These are phyloP conservation scores for Apiotrichum montevideense DNA, from an alignment of 1,284 basidiomycete genomes.

Conservation along the genomic window DNA sequence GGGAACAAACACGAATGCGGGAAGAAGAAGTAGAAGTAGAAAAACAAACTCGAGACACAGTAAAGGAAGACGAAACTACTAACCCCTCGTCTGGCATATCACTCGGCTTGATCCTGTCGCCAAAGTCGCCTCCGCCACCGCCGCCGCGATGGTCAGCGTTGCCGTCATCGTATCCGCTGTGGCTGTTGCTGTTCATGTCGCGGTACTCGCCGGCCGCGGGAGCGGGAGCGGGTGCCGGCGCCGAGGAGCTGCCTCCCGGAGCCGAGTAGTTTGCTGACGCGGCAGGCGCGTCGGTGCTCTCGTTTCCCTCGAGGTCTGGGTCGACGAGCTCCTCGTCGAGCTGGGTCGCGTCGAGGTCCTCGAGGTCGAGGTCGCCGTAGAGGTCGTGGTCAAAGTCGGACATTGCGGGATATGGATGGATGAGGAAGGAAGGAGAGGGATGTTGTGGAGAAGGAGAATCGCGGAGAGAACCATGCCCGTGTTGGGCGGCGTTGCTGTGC, in stretches of 20 bases:
- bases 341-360: constrained; percentile 37
- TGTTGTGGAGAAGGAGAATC: no score
- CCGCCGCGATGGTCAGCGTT: not conserved
- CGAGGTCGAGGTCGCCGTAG: constrained; percentile 37
- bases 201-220: not conserved
- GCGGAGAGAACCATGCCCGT: no score
- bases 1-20: not conserved
- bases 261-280: not conserved
- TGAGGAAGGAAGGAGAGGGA: not conserved
- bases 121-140: not conserved
- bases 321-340: constrained; percentile 36
- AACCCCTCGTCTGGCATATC: constrained; percentile 99
- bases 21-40: not conserved
- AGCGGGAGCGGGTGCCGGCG: no score
- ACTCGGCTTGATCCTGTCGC: constrained; percentile 61
- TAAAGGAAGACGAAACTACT: constrained; percentile 49
- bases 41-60: constrained; percentile 11
- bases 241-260: not conserved
- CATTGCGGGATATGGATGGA: constrained; percentile 21
- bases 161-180: not conserved
- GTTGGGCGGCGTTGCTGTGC: no score
- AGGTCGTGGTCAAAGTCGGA: constrained; percentile 39
- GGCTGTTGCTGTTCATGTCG: not conserved
- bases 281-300: not conserved
- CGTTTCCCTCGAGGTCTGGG: constrained; percentile 17